Conservation (phyloP, 1,284 basidiomycete species). For the Sanghuangporus sanghuang region DNA sequence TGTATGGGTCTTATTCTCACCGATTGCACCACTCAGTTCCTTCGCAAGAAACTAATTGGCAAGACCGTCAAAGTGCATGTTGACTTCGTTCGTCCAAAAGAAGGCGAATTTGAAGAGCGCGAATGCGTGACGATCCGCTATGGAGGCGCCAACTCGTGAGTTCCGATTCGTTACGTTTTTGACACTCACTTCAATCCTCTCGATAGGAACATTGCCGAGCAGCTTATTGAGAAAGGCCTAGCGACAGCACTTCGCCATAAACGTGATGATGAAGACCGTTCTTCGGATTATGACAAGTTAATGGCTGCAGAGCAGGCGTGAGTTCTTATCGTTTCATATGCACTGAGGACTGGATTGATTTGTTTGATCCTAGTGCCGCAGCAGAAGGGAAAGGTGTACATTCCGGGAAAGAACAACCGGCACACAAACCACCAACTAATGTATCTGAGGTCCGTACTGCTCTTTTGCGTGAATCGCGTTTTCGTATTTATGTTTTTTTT, state of each 20-base stretch:
- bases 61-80: constrained; percentile 81
- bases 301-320: constrained; percentile 91
- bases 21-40: constrained; percentile 43
- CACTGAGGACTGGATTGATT: not conserved
- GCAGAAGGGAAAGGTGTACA: constrained; percentile 85
- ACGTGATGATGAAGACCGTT: constrained; percentile 93
- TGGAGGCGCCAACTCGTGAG: constrained; percentile 71
- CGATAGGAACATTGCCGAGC: constrained; percentile 82
- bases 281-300: constrained; percentile 90
- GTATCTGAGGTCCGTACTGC: constrained; percentile 72
- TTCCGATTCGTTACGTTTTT: constrained; percentile 12
- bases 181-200: not conserved
- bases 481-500: not conserved
- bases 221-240: constrained; percentile 89
- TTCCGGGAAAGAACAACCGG: constrained; percentile 82
- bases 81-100: constrained; percentile 88
- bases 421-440: constrained; percentile 72
- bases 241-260: constrained; percentile 89
- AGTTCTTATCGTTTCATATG: constrained; percentile 50
- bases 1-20: not conserved
- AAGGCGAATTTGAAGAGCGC: constrained; percentile 90
- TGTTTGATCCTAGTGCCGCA: constrained; percentile 50
- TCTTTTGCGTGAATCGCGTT: constrained; percentile 11
- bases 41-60: constrained; percentile 88
- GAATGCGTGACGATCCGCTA: constrained; percentile 87